phyloP scores from a whole-genome alignment of 2,329 filamentous ascomycete species.

The Keithomyces neogunnii region DNA sequence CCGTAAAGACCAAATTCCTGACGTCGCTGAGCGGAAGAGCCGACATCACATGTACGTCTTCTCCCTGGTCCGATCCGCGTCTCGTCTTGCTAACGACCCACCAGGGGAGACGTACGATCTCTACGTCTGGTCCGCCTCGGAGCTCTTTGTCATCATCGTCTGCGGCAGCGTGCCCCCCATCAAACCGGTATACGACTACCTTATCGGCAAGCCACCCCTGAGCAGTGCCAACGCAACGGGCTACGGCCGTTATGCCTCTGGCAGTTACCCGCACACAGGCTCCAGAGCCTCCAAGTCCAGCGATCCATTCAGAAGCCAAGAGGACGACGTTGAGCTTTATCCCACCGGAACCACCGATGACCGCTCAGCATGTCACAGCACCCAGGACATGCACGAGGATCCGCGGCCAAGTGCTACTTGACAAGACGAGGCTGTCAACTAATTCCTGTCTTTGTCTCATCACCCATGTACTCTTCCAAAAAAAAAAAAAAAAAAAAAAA shows the following conservation, averaged over 20 bases:
- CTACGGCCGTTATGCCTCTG: background rate
- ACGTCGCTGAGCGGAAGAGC: background rate
- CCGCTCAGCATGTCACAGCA: background rate
- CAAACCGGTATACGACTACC: conserved; percentile 5
- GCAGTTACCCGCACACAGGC: background rate
- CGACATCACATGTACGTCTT: conserved; percentile 3
- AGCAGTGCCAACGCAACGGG: background rate
- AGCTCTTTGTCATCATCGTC: conserved; percentile 7
- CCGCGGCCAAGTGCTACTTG: background rate
- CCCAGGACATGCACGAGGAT: background rate
- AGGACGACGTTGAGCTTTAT: background rate
- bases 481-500: no score
- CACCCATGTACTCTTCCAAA: no score
- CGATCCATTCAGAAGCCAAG: background rate
- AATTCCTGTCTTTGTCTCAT: no score
- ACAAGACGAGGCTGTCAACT: no score
- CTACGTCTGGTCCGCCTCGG: conserved; percentile 4
- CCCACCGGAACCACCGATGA: background rate
- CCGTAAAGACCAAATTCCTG: conserved; percentile 4
- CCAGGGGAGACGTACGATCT: conserved; percentile 1
- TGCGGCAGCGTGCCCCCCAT: conserved; percentile 7
- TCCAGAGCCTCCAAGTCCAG: background rate
- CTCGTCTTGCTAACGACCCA: background rate
- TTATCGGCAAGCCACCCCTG: background rate
- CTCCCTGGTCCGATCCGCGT: background rate